Evolutionary conservation across 768 basidiomycete species (phyloP).

Genomic region (Lactarius trivialis): DNA sequence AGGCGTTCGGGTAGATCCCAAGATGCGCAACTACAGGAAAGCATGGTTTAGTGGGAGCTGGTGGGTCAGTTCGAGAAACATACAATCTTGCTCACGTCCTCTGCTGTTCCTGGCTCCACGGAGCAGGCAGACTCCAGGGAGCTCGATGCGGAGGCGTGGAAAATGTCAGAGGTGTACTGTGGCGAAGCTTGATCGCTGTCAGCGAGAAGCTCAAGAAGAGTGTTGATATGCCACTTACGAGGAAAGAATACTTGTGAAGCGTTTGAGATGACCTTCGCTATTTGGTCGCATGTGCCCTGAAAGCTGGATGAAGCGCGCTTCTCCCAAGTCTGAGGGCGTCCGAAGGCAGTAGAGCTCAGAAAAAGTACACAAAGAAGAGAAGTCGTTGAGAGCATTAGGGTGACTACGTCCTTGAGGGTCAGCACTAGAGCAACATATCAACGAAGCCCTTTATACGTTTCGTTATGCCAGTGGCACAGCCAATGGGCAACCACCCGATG

Average conservation of each 20-base stretch:
- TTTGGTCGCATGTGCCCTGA: not conserved
- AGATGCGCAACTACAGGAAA: constrained; percentile 5
- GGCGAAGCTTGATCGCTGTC: constrained; percentile 1
- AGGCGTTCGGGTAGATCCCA: constrained; percentile 12
- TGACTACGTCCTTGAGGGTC: not conserved
- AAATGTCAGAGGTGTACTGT: constrained; percentile 11
- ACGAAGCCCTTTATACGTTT: not conserved
- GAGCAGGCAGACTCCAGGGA: constrained; percentile 17
- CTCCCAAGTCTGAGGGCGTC: not conserved
- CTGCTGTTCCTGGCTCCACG: constrained; percentile 23
- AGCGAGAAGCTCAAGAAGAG: not conserved
- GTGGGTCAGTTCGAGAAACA: not conserved
- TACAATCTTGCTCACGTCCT: constrained; percentile 21
- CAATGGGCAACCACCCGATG: no score
- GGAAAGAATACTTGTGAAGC: constrained; percentile 1
- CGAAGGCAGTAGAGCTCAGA: not conserved
- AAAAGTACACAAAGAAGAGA: not conserved
- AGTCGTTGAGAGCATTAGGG: not conserved
- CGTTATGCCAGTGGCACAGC: not conserved
- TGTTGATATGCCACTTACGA: not conserved
- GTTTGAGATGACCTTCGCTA: not conserved
- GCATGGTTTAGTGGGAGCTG: not conserved
- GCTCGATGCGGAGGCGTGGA: constrained; percentile 18
- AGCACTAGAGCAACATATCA: not conserved
- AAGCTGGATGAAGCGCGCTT: not conserved